Conservation (phyloP, 805 yeast species). For the Candida endomychidarum region DNA sequence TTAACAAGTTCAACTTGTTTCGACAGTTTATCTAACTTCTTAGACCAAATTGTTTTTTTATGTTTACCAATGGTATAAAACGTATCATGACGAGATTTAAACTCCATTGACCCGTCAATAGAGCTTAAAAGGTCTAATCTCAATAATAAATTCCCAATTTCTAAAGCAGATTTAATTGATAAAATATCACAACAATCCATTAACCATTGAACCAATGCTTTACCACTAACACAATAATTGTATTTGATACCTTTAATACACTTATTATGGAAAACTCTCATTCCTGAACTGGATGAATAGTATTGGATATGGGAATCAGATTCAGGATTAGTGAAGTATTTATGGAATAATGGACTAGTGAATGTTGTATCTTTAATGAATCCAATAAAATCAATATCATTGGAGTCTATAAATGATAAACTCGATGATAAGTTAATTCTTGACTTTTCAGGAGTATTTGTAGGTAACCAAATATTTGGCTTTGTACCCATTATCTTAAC, state of each 20-base stretch:
- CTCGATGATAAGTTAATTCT: slow-evolving; percentile 6
- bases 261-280: slow-evolving; percentile 53
- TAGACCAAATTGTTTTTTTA: slow-evolving; percentile 1
- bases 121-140: slow-evolving; percentile 35
- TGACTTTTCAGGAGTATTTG: slow-evolving; percentile 35
- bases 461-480: slow-evolving; percentile 72
- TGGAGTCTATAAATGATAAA: not conserved
- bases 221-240: slow-evolving; percentile 65
- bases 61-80: slow-evolving; percentile 6
- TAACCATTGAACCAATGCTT: slow-evolving; percentile 81
- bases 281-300: slow-evolving; percentile 64
- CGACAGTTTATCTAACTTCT: no score
- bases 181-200: slow-evolving; percentile 83
- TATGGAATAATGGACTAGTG: slow-evolving; percentile 67
- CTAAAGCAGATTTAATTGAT: slow-evolving; percentile 50
- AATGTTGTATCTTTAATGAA: not conserved
- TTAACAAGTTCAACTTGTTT: no score
- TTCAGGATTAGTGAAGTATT: slow-evolving; percentile 84
- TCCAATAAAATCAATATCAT: not conserved
- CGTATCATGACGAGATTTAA: slow-evolving; percentile 3
- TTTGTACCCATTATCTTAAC: slow-evolving; percentile 57
- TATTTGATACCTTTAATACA: slow-evolving; percentile 24
- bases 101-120: not conserved
- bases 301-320: slow-evolving; percentile 81
- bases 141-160: slow-evolving; percentile 51